These are phyloP conservation scores for Dentiscutata heterogama DNA, from an alignment of 371 early-diverging fungal species.

Conservation along the genomic window DNA sequence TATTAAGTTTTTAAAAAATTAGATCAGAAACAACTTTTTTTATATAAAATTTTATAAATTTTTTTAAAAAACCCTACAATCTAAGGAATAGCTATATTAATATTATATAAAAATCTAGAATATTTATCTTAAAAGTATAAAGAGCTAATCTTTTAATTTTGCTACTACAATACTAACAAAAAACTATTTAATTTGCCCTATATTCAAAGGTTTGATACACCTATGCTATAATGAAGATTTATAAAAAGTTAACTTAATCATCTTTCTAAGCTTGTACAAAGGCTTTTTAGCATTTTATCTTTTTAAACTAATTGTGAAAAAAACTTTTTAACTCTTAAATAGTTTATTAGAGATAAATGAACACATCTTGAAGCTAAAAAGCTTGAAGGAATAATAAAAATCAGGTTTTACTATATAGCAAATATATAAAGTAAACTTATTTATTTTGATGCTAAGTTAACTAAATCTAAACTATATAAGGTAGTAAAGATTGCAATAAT, in stretches of 20 bases:
- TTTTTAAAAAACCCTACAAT: too few relatives aligned
- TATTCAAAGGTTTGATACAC: neutral
- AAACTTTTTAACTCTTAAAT: too few relatives aligned
- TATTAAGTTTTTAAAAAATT: too few relatives aligned
- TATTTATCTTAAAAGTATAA: neutral
- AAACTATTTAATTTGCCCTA: neutral
- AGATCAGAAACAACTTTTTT: too few relatives aligned
- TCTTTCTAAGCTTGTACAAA: neutral
- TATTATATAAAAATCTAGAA: neutral
- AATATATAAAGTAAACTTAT: neutral
- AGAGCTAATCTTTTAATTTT: too few relatives aligned
- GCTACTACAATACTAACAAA: neutral
- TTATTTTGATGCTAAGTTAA: neutral
- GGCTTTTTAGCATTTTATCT: neutral
- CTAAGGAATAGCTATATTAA: neutral
- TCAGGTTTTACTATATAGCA: neutral
- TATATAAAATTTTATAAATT: too few relatives aligned
- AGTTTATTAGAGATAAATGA: neutral
- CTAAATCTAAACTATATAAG: too few relatives aligned
- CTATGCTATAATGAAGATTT: neutral
- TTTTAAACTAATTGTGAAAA: conserved; percentile 14
- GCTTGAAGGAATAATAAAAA: neutral
- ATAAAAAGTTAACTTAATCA: neutral
- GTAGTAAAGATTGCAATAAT: too few relatives aligned
- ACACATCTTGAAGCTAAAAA: neutral